Percentiles rank a stretch among this genome's conserved stretches.
These are phyloP conservation scores for Rossbeevera mucosa DNA, from an alignment of 768 basidiomycete species.

Conservation along the genomic window DNA sequence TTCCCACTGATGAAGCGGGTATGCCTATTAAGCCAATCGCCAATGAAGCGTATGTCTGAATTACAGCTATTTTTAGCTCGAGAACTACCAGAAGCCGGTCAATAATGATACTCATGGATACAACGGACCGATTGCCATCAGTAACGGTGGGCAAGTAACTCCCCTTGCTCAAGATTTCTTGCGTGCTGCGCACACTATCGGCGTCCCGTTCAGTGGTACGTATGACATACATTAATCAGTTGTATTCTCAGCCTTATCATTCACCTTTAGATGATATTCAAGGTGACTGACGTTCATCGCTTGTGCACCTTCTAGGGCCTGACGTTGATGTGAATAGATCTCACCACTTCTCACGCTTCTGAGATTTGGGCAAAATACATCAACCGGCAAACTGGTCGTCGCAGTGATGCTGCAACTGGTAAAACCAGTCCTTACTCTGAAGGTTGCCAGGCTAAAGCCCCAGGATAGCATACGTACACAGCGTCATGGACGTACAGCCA, in stretches of 20 bases:
- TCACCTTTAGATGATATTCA: slow-evolving; percentile 54
- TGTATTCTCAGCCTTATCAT: not conserved
- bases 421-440: slow-evolving; percentile 2
- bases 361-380: slow-evolving; percentile 79
- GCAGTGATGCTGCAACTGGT: slow-evolving; percentile 69
- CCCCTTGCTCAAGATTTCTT: slow-evolving; percentile 67
- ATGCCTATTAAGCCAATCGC: not conserved
- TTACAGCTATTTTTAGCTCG: slow-evolving; percentile 38
- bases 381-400: slow-evolving; percentile 67
- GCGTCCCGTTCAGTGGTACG: slow-evolving; percentile 62
- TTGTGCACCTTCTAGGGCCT: not conserved
- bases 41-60: not conserved
- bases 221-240: not conserved
- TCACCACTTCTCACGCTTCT: slow-evolving; percentile 54
- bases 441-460: not conserved
- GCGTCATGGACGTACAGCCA: slow-evolving; percentile 62
- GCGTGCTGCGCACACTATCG: slow-evolving; percentile 55
- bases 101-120: slow-evolving; percentile 69
- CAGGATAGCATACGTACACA: slow-evolving; percentile 56
- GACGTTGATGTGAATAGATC: slow-evolving; percentile 35
- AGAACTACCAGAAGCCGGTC: slow-evolving; percentile 71
- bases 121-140: slow-evolving; percentile 70
- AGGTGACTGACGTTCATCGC: slow-evolving; percentile 29
- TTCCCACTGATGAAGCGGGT: slow-evolving; percentile 70
- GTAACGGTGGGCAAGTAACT: slow-evolving; percentile 61